Base-by-base conservation (phyloP, 2,329 filamentous ascomycete genomes). In the Malbranchea cinnamomea region DNA sequence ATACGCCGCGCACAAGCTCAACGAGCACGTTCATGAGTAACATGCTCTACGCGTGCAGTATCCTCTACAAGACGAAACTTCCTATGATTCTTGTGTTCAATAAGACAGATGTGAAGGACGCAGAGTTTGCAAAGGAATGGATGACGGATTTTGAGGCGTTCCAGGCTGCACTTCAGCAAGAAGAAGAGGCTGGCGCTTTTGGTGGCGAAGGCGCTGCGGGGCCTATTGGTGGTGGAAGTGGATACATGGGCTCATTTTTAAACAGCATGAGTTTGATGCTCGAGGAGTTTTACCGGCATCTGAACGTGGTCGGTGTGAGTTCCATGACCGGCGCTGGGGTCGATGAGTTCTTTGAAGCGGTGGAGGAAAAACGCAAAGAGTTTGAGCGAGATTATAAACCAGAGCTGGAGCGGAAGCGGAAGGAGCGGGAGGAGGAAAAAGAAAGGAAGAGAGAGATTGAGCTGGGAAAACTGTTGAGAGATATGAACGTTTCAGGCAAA, bases 21-120 rank as follows among this genome's bases (percentile, higher is more conserved):
- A 95, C 89, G 0, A 85, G 79, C 39, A 98, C 89, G 0, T 98
- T 98, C 58, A 98, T 98, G 89, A 91, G 81, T 53, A 98, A 98
- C 59, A 98, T 98, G 89, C 74, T 98, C 24, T 98, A 98, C 56
- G 89, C 89, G 13, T 95, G 89, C 65, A 92, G 81, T 36, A 98
- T 98, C 40, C 70, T 98, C 10, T 98, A 98, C 70, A 95, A 95
- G 64, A 95, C 87, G 2, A 93, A 92, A 53, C 66, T 98, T 0
- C 89, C 89, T 14, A 98, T 98, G 89, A 91, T 98, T 31, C 62
- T 98, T 5, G 89, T 98, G 7, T 95, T 98, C 67, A 98, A 98
- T 65, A 98, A 98, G 63, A 94, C 85, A 0, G 89, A 98, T 47
- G 83, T 92, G 23, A 83, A 92, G 53, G 79, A 91, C 46, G 82